Evolutionary conservation across 2,329 filamentous ascomycete species (phyloP), one percentile per base, ranked within the genome.

Genomic region (Ascosphaera apis): DNA sequence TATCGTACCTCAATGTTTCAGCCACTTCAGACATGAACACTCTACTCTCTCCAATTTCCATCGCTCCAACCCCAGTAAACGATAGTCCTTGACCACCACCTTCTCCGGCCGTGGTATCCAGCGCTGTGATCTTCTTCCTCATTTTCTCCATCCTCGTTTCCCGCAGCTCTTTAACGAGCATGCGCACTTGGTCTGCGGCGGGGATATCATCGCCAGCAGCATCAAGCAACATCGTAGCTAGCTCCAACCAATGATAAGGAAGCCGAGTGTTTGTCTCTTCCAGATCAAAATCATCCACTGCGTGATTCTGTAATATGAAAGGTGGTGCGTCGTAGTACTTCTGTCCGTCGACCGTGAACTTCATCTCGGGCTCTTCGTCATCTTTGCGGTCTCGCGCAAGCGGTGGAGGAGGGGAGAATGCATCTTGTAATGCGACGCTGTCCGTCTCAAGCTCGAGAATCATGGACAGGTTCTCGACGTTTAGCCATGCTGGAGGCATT

Each of bases 241-340:
- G 60, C 56, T 95, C 88, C 31, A 91, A 67, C 84, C 86, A 98
- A 59, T 95, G 86, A 52, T 91, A 95, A 0, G 88, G 88, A 21
- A 98, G 61, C 11, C 74, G 44, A 12, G 41, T 70, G 30, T 72
- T 71, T 1, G 72, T 58, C 6, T 75, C 71, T 1, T 76, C 69
- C 18, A 30, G 40, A 31, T 1, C 4, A 12, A 5, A 17, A 7
- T 36, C 35, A 25, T 41, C 40, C 33, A 69, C 62, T 15, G 75
- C 70, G 0, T 76, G 83, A 43, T 77, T 81, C 12, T 75, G 74
- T 1, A 72, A 69, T 1, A 91, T 57, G 50, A 93, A 93, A 0
- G 86, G 86, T 3, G 84, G 70, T 1, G 73, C 71, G 0, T 51
- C 40, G 36, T 48, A 56, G 39, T 60, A 60, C 30, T 46, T 48